Conservation (phyloP, 2,329 filamentous ascomycete genomes). For the Trichoderma citrinoviride region DNA sequence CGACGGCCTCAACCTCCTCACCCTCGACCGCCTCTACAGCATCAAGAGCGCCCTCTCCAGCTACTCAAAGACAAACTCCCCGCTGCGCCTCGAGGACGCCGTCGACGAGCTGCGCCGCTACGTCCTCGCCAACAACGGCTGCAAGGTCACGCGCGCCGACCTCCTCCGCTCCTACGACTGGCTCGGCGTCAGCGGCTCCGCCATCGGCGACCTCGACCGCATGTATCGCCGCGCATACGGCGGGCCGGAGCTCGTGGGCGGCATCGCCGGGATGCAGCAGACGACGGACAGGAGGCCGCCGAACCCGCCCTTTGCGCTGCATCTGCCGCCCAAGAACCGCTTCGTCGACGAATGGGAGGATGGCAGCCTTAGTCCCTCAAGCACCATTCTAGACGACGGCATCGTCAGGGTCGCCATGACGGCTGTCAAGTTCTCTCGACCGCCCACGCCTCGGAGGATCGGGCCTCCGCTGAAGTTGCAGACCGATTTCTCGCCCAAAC, state of each 20-base stretch:
- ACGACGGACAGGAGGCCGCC: neutral
- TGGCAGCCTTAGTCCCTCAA: slow-evolving; percentile 23
- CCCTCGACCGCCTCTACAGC: slow-evolving; percentile 62
- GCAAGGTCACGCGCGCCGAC: slow-evolving; percentile 49
- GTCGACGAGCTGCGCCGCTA: slow-evolving; percentile 62
- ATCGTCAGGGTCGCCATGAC: slow-evolving; percentile 29
- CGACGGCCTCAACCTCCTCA: slow-evolving; percentile 57
- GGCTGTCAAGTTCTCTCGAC: slow-evolving; percentile 27
- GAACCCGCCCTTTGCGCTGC: neutral
- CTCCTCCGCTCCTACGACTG: slow-evolving; percentile 57
- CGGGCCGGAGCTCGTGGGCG: slow-evolving; percentile 44
- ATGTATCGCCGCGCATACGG: slow-evolving; percentile 59
- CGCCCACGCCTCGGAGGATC: slow-evolving; percentile 30
- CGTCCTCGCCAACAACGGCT: slow-evolving; percentile 52
- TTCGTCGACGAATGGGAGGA: slow-evolving; percentile 27
- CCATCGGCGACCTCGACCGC: slow-evolving; percentile 52
- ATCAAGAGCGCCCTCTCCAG: slow-evolving; percentile 60
- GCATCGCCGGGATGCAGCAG: slow-evolving; percentile 41
- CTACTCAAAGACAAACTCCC: slow-evolving; percentile 49
- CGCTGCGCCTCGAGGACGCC: slow-evolving; percentile 54
- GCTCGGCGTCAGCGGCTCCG: slow-evolving; percentile 50
- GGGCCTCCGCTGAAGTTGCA: slow-evolving; percentile 41
- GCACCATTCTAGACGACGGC: slow-evolving; percentile 22
- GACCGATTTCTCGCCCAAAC: slow-evolving; percentile 40
- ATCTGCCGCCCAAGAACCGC: neutral